Conservation (phyloP, 2,329 filamentous ascomycete genomes). For the Fusarium equiseti region DNA sequence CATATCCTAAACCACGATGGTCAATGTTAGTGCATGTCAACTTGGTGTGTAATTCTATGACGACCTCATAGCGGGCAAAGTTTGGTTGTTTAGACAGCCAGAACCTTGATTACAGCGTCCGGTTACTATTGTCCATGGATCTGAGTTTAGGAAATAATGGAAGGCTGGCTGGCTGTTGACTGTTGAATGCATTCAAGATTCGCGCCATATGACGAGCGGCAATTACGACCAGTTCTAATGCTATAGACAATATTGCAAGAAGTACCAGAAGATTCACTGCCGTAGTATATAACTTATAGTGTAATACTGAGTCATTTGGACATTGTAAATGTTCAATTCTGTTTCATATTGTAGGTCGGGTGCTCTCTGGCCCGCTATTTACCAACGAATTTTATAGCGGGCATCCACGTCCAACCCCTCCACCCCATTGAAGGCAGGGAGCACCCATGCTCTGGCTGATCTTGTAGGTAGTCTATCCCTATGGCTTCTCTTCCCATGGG, state of each 20-base stretch:
- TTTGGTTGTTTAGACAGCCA: background rate
- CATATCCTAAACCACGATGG: background rate
- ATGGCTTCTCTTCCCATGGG: constrained; percentile 20
- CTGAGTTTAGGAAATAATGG: background rate
- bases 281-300: background rate
- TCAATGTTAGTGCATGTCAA: background rate
- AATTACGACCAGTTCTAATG: background rate
- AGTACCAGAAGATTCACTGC: background rate
- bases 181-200: background rate
- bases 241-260: background rate
- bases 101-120: background rate
- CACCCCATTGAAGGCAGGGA: constrained; percentile 23
- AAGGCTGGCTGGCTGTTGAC: background rate
- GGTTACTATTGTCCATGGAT: background rate
- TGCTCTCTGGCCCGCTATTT: background rate
- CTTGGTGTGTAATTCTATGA: constrained; percentile 34
- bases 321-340: background rate
- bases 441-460: constrained; percentile 27
- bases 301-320: background rate
- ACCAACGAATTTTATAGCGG: constrained; percentile 12
- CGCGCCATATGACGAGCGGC: background rate
- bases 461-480: constrained; percentile 3
- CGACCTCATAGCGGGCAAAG: constrained; percentile 29
- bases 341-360: background rate
- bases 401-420: constrained; percentile 23